Conservation (phyloP, 2,329 filamentous ascomycete species). For the Botrytis fragariae region DNA sequence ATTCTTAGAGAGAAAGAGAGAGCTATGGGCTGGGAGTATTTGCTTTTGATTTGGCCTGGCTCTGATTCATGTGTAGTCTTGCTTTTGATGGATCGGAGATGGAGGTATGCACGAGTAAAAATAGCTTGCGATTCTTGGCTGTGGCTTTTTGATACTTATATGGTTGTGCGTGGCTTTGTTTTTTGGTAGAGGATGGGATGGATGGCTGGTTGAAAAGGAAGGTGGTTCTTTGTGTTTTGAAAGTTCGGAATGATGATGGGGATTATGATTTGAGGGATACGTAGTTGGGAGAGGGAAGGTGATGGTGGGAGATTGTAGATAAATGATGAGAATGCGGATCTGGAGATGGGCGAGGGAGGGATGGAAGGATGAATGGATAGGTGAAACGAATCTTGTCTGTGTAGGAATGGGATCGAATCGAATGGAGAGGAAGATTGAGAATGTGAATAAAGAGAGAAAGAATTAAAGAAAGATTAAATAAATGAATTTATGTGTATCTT, state of each 20-base stretch:
- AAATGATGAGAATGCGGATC: background rate
- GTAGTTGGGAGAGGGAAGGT: background rate
- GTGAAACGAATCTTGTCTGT: background rate
- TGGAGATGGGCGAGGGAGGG: background rate
- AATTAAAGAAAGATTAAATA: background rate
- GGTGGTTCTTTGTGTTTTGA: background rate
- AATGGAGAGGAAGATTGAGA: background rate
- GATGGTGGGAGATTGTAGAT: background rate
- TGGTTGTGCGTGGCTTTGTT: background rate
- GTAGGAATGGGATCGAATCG: background rate
- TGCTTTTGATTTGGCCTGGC: background rate
- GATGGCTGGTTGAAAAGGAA: background rate
- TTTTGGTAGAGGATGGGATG: background rate
- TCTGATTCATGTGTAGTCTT: background rate
- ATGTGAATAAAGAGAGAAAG: background rate
- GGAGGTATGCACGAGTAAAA: background rate
- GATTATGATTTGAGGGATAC: background rate
- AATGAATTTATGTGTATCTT: background rate
- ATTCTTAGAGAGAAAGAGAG: constrained; percentile 3
- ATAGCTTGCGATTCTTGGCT: background rate
- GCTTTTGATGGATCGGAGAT: background rate
- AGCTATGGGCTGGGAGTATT: background rate
- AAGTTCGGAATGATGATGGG: background rate
- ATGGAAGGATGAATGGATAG: background rate
- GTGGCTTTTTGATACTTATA: background rate